Evolutionary conservation across 75 land plant species (phyloP), one percentile per base, ranked within the genome.

Genomic region (Sequoiadendron giganteum): DNA sequence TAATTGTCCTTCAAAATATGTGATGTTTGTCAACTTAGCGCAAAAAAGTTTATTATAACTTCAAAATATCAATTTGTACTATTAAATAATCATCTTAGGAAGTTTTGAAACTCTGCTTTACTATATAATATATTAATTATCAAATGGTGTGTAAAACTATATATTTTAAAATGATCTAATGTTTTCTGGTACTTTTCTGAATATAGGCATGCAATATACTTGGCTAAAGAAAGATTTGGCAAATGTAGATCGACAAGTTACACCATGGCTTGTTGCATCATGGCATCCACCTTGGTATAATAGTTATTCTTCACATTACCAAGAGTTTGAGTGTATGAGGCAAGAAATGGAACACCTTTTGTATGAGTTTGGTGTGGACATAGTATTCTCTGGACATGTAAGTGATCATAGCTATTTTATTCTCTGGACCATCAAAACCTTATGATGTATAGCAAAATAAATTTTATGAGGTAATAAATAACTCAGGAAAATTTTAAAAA

Each of bases 211-310:
- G 86, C 99, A 97, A 84, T 97, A 91, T 90, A 87, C 89, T 55
- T 97, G 99, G 99, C 95, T 97, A 3, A 85, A 92, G 85, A 34
- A 90, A 83, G 97, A 97, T 87, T 84, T 97, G 55, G 80, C 45
- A 21, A 85, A 90, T 45, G 89, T 95, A 30, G 93, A 97, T 88
- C 89, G 99, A 2, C 77, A 85, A 34, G 93, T 93, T 65, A 97
- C 97, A 14, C 99, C 99, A 13, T 97, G 99, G 99, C 84, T 97
- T 25, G 91, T 97, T 40, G 98, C 96, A 84, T 92, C 95, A 19
- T 95, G 95, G 93, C 99, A 97, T 87, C 89, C 98, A 3, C 99
- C 99, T 32, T 97, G 99, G 99, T 97, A 97, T 55, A 96, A 96
- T 76, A 97, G 99, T 82, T 96, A 97, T 82, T 91, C 90, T 45